Evolutionary conservation across 768 basidiomycete genomes (phyloP).

Genomic region (Podaxis sp.): DNA sequence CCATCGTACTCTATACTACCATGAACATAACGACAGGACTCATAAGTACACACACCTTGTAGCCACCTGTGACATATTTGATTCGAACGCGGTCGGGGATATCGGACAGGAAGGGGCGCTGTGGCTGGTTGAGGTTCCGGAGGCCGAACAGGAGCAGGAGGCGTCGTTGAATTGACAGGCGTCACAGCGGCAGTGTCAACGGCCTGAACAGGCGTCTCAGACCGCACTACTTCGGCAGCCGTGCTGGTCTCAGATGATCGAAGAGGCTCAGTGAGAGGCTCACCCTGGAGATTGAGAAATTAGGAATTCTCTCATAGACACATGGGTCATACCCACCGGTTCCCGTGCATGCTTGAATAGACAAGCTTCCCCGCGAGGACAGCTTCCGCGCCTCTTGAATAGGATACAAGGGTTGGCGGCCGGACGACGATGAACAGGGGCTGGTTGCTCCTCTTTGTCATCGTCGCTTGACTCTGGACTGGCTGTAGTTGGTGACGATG

Average conservation of each 20-base stretch:
- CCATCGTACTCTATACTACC: slow-evolving; percentile 28
- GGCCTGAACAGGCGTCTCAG: neutral
- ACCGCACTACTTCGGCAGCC: neutral
- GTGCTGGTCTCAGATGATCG: neutral
- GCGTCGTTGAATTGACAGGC: neutral
- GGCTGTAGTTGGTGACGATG: neutral
- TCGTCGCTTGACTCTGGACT: neutral
- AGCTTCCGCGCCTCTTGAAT: neutral
- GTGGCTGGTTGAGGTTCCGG: neutral
- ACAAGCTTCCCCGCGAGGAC: neutral
- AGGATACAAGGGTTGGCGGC: neutral
- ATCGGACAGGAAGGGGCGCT: neutral
- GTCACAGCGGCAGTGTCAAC: neutral
- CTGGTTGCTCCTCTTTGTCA: neutral
- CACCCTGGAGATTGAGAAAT: neutral
- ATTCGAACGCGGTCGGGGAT: slow-evolving; percentile 14
- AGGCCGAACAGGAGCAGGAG: neutral
- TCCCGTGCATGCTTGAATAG: slow-evolving; percentile 2
- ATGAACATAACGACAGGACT: slow-evolving; percentile 26
- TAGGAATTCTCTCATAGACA: neutral
- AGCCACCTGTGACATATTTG: slow-evolving; percentile 25
- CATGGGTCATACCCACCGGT: neutral
- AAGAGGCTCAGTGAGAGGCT: neutral
- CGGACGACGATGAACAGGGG: neutral
- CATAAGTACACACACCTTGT: slow-evolving; percentile 20